Evolutionary conservation across 768 basidiomycete species (phyloP), one percentile per base, ranked within the genome.

Genomic region (Auricularia heimuer): DNA sequence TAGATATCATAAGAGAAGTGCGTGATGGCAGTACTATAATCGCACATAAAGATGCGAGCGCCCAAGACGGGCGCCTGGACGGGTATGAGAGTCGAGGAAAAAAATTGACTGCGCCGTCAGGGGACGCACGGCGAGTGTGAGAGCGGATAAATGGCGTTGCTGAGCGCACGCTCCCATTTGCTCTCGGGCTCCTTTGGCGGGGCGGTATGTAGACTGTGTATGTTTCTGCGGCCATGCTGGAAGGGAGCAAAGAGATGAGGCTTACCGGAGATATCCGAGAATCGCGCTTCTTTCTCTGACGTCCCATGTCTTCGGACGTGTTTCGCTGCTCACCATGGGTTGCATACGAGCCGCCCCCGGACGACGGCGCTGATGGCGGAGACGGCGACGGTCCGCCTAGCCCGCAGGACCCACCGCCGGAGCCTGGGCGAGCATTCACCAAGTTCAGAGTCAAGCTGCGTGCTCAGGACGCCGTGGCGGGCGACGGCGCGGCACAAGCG

Each of bases 101-200:
- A n/a, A 8, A 56, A 14, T n/a, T 18, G 56, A 60, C 56, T 6
- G 56, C 56, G 3, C 10, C 54, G 10, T 11, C 10, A 24, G 56
- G 56, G 21, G 34, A 60, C 56, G 56, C 56, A 60, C 56, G 56
- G 56, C 29, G 56, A 60, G 56, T 60, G 56, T n/a, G 56, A 60
- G 14, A 60, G 56, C 16, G 56, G 56, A 18, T 60, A 60, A 7
- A 60, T 18, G 56, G 24, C 21, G 34, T 60, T 24, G 56, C 21
- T 6, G 7, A 60, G 7, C 7, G 24, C 56, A 7, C 7, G 18
- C 6, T 60, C 24, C 56, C 12, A 34, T 10, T 4, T 11, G 29
- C 8, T 7, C 29, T 10, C 11, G 16, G 29, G 56, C 56, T 60
- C 29, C 21, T 33, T 60, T n/a, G 56, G 34, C 29, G 56, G 56